phyloP scores from a whole-genome alignment of 2,329 filamentous ascomycete genomes.

The Dryadomyces sulphureus region DNA sequence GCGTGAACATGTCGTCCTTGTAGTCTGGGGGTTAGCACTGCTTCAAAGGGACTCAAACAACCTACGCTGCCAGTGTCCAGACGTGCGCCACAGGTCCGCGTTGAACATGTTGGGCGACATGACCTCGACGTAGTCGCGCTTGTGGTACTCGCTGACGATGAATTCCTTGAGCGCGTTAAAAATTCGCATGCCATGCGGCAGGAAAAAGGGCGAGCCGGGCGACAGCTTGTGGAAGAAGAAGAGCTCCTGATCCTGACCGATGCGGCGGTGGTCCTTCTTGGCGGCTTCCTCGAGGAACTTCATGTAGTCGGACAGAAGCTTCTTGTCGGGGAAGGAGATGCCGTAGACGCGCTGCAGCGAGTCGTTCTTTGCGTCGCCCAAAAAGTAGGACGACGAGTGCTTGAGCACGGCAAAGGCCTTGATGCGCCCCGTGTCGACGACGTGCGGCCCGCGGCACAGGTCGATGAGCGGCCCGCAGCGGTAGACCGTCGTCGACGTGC shows the following conservation, averaged over 20 bases:
- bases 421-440: slow-evolving; percentile 83
- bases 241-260: slow-evolving; percentile 89
- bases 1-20: slow-evolving; percentile 77
- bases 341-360: slow-evolving; percentile 94
- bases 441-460: slow-evolving; percentile 87
- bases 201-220: slow-evolving; percentile 85
- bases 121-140: slow-evolving; percentile 87
- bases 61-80: slow-evolving; percentile 69
- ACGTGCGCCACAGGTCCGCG: slow-evolving; percentile 80
- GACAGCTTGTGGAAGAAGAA: slow-evolving; percentile 94
- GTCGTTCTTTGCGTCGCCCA: slow-evolving; percentile 86
- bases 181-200: slow-evolving; percentile 55
- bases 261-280: slow-evolving; percentile 87
- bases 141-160: slow-evolving; percentile 78
- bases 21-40: slow-evolving; percentile 34
- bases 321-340: slow-evolving; percentile 92
- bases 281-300: slow-evolving; percentile 96
- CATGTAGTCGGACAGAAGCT: slow-evolving; percentile 81
- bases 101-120: slow-evolving; percentile 97
- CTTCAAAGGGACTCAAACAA: neutral
- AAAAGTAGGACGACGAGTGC: slow-evolving; percentile 55
- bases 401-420: slow-evolving; percentile 93
- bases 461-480: slow-evolving; percentile 88
- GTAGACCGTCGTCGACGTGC: slow-evolving; percentile 86
- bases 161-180: slow-evolving; percentile 41